Conservation (phyloP, 2,329 filamentous ascomycete genomes). For the Neurospora sp. region DNA sequence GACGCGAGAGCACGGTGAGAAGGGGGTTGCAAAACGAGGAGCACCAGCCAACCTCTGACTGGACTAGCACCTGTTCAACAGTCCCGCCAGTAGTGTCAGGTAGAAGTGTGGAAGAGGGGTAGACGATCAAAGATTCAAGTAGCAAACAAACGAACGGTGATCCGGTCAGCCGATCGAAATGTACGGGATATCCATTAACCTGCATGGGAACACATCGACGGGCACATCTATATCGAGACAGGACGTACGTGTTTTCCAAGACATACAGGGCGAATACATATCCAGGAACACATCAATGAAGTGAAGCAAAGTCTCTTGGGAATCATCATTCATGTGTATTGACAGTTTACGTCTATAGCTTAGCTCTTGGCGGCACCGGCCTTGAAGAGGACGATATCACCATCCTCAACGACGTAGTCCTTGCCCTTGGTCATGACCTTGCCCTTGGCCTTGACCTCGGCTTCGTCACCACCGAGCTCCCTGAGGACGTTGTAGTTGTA, state of each 20-base stretch:
- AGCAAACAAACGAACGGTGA: neutral
- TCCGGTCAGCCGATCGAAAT: neutral
- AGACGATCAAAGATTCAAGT: neutral
- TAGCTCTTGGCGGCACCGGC: slow-evolving; percentile 69
- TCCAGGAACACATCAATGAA: neutral
- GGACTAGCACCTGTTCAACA: neutral
- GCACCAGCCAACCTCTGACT: neutral
- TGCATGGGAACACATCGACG: neutral
- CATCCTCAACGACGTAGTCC: slow-evolving; percentile 84
- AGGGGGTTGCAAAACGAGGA: neutral
- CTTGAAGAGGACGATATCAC: slow-evolving; percentile 80
- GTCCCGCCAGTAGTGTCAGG: neutral
- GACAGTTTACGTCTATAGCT: neutral
- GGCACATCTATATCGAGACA: neutral
- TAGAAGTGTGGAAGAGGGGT: neutral
- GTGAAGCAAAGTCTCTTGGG: neutral
- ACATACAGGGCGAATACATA: neutral
- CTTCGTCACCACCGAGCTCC: slow-evolving; percentile 84
- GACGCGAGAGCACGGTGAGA: neutral
- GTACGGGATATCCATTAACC: neutral
- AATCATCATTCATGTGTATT: neutral
- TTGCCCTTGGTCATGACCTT: slow-evolving; percentile 99
- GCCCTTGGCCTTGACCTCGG: slow-evolving; percentile 76
- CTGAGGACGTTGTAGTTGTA: slow-evolving; percentile 79
- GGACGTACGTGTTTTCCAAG: neutral